A percentile compares a stretch with the other conserved stretches of the same genome.
Conservation (phyloP, 768 basidiomycete genomes). For the Lactarius psammicola region DNA sequence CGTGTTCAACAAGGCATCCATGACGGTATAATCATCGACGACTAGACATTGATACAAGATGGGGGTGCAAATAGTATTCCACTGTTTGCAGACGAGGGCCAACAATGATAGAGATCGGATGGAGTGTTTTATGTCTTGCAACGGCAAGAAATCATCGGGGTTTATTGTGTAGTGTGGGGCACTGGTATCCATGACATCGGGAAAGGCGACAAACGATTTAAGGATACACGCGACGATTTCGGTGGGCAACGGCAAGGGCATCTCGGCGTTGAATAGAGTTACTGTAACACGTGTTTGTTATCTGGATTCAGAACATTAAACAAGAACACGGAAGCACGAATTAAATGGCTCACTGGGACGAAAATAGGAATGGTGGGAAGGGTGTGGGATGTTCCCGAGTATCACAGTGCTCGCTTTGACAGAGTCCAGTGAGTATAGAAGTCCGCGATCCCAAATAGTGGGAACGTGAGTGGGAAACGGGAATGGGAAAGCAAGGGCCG, state of each 20-base stretch:
- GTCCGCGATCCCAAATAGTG: not conserved
- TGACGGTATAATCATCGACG: constrained; percentile 5
- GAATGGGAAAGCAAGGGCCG: not conserved
- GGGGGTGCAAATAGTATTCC: constrained; percentile 18
- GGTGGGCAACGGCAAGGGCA: constrained; percentile 16
- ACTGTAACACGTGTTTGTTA: constrained; percentile 17
- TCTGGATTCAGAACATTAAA: not conserved
- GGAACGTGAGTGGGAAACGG: not conserved
- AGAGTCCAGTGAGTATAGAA: not conserved
- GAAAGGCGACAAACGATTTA: constrained; percentile 8
- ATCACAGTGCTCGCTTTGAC: not conserved
- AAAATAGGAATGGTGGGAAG: not conserved
- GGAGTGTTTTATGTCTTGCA: constrained; percentile 15
- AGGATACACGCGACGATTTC: constrained; percentile 15
- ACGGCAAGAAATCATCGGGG: constrained; percentile 1
- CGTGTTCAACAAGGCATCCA: not conserved
- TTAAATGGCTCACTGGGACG: not conserved
- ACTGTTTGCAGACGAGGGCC: constrained; percentile 21
- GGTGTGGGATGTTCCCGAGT: not conserved
- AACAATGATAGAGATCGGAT: not conserved
- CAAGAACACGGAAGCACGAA: not conserved
- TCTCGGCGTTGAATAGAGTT: not conserved
- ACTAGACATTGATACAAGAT: constrained; percentile 17
- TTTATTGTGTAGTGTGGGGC: not conserved
- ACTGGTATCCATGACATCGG: not conserved